Base-by-base conservation (phyloP, 2,329 filamentous ascomycete species). In the Calonectria honghensis region DNA sequence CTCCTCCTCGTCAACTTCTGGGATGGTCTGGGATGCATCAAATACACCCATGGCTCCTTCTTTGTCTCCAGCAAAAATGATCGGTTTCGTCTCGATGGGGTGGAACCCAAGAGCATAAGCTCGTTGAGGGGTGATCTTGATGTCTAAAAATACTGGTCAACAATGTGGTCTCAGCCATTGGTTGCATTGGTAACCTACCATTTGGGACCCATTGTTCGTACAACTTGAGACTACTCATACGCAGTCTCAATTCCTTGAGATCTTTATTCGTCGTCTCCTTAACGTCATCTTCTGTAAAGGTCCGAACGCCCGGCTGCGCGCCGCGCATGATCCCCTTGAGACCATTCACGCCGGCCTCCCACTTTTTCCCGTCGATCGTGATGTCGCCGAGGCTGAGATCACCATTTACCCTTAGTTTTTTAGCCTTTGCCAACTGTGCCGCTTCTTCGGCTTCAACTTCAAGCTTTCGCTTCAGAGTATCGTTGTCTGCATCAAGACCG, bases 1-100 rank as follows among this genome's bases (percentile, higher is more conserved):
- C 11, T 95, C 93, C 5, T 94, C 93, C 11, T 91, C 91, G 72
- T 93, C 91, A 20, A 89, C 87, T 6, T 90, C 86, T n/a, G 89
- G 86, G 2, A 87, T 86, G 3, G 90, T 90, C 78, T 97, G 95
- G 0, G 94, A 96, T 1, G 93, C 96, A 82, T 99, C 96, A 70
- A 98, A 96, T 1, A 99, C 91, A 0, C 97, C 97, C 73, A 98
- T 89, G 31, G 95, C 94, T 1, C 97, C 96, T 77, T 97, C 90
- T 83, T 99, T 99, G 81, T 99, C 97, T 14, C 96, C 96, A 0
- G 96, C 96, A 82, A 99, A 97, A 1, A 98, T 90, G 3, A 99
- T 88, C 0, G 96, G 93, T 81, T 98, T 98, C 3, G 96, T 92
- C 73, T 93, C 89, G 0, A 93, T 96, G 0, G 97, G 97, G 80